phyloP scores from a whole-genome alignment of 306 rosid species.

The Cucurbita argyrosperma region DNA sequence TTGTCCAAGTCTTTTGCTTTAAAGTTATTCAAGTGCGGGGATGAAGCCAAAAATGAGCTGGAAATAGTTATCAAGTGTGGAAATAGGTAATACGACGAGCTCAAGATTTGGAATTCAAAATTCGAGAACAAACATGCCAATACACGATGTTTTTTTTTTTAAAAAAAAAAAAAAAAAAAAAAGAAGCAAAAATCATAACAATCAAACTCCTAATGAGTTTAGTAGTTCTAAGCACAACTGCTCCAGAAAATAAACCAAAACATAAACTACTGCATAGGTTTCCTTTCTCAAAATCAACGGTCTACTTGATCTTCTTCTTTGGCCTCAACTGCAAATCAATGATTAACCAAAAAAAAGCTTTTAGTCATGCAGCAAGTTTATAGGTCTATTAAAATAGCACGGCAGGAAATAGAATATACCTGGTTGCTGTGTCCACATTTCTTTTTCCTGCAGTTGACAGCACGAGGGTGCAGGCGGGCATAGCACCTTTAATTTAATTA shows the following conservation, averaged over 20 bases:
- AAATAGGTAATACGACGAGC: neutral
- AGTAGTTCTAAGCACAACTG: neutral
- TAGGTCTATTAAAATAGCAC: neutral
- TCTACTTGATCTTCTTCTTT: constrained; percentile 96
- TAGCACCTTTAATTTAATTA: constrained; percentile 44
- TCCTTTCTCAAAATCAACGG: constrained; percentile 4
- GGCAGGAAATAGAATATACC: constrained; percentile 14
- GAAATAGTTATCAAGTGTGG: too few relatives aligned
- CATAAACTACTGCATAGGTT: neutral
- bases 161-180: too few relatives aligned
- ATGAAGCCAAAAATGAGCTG: neutral
- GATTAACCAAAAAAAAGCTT: neutral
- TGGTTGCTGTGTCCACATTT: constrained; percentile 99
- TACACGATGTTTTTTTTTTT: neutral
- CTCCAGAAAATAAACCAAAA: constrained; percentile 11
- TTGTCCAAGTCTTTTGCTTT: neutral
- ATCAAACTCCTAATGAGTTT: neutral
- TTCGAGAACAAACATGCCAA: neutral
- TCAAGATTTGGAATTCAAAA: neutral
- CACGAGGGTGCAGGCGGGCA: constrained; percentile 94
- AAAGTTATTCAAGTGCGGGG: neutral
- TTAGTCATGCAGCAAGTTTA: neutral
- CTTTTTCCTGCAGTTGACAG: constrained; percentile 99
- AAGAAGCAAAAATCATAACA: neutral
- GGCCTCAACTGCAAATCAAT: constrained; percentile 81